Percentiles rank a stretch among this genome's conserved stretches.
Evolutionary conservation across 805 yeast species (phyloP).

Genomic region (Starmerella tilneyi): DNA sequence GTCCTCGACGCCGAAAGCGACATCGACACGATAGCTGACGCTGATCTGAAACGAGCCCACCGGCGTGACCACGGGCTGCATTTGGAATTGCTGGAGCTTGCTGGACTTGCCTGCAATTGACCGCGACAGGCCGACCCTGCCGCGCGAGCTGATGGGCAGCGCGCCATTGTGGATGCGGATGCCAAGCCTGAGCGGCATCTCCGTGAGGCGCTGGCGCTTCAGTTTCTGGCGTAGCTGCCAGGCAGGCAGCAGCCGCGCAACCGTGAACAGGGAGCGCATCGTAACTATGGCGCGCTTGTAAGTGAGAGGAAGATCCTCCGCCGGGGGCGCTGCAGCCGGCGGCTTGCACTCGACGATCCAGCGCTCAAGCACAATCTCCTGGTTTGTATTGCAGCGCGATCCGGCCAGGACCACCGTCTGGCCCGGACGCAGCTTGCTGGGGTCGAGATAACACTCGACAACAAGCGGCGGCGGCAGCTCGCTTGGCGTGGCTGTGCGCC

Average conservation of each 20-base stretch:
- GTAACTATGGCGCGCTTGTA: conserved; percentile 66
- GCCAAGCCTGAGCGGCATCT: conserved; percentile 40
- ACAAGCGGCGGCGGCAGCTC: conserved; percentile 64
- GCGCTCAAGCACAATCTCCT: conserved; percentile 85
- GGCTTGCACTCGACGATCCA: conserved; percentile 81
- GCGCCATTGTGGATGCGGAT: conserved; percentile 62
- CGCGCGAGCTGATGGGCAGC: conserved; percentile 66
- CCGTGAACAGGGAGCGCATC: conserved; percentile 63
- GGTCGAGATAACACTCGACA: conserved; percentile 69
- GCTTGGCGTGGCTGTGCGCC: conserved; percentile 38
- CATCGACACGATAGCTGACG: conserved; percentile 67
- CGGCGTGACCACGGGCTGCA: conserved; percentile 64
- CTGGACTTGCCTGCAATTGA: conserved; percentile 42
- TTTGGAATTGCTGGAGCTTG: conserved; percentile 50
- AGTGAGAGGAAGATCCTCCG: conserved; percentile 49
- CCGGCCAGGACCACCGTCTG: conserved; percentile 54
- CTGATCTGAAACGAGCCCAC: conserved; percentile 64
- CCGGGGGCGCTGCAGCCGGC: conserved; percentile 8
- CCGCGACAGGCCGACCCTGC: conserved; percentile 75
- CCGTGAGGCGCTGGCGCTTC: conserved; percentile 33
- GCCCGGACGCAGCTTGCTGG: conserved; percentile 45
- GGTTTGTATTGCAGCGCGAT: conserved; percentile 39
- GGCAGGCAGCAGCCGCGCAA: conserved; percentile 59
- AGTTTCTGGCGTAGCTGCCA: conserved; percentile 46
- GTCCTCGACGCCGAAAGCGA: conserved; percentile 56